Base-by-base conservation (phyloP, 169 alveolate species). In the Toxoplasma gondii region DNA sequence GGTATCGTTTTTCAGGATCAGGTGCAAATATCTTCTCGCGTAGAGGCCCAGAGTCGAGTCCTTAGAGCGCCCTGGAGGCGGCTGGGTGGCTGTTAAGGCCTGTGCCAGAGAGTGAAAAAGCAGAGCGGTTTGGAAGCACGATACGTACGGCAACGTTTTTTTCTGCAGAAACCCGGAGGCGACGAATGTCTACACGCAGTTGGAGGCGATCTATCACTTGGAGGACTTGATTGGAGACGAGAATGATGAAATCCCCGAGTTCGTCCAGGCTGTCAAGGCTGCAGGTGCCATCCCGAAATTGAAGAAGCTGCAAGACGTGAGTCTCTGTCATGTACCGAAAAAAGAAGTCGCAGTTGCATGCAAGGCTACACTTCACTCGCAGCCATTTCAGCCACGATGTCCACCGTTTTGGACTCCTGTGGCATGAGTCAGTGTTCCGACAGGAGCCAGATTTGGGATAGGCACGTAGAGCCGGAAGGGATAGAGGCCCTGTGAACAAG, bases 171-270 rank as follows among this genome's bases (percentile, higher is more conserved):
- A 96, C 93, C 92, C 97, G 94, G 70, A 97, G 93, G 93, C 98
- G 95, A 94, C 96, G 96, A 90, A 90, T 45, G 95, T 97, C 95
- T 96, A 97, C 88, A 98, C 99, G 41, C 99, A 97, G 86, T 94
- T 98, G 86, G 99, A 98, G 94, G 99, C 99, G 17, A 96, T 98
- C 64, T 98, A 98, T 94, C 99, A 98, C 93, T 84, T 98, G 91
- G 99, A 98, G 88, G 99, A 98, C 92, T 96, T 98, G 81, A 97
- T 97, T 54, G 95, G 97, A 96, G 98, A 97, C 67, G 98, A 97
- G 43, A 96, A 95, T 58, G 98, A 97, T 44, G 98, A 97, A 88
- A 45, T 97, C 80, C 96, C 97, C 24, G 98, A 97, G 91, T 96
- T 97, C 43, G 97, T 97, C 38, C 93, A 97, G 4, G 97, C 95